phyloP scores from a whole-genome alignment of 176 grass and related monocot species.

The Oryza officinalis region DNA sequence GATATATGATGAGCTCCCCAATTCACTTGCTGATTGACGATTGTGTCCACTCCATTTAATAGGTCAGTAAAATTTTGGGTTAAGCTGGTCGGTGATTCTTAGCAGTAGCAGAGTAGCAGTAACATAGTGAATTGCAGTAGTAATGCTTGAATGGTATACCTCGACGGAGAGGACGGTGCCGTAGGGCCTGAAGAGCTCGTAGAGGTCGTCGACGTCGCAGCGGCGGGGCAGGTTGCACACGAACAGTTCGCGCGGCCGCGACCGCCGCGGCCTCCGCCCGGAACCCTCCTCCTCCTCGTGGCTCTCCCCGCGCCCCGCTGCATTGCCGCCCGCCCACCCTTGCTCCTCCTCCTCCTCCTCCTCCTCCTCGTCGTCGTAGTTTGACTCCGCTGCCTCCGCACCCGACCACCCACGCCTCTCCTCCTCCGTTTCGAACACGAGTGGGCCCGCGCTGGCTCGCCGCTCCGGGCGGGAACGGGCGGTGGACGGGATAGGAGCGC shows the following conservation, averaged over 20 bases:
- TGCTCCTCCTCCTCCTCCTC: slow-evolving; percentile 47
- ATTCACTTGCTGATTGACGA: background rate
- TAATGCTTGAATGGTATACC: slow-evolving; percentile 6
- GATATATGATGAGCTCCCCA: background rate
- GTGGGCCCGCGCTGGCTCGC: slow-evolving; percentile 24
- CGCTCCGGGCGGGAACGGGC: background rate
- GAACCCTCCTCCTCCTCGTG: slow-evolving; percentile 8
- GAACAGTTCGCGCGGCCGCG: slow-evolving; percentile 63
- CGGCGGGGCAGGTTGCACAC: slow-evolving; percentile 74
- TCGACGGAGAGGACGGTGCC: slow-evolving; percentile 72
- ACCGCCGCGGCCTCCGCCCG: slow-evolving; percentile 13
- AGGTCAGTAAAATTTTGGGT: background rate
- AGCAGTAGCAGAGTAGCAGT: background rate
- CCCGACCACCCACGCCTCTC: background rate
- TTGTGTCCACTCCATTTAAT: background rate
- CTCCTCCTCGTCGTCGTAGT: background rate
- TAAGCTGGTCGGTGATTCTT: background rate
- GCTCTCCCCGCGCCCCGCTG: slow-evolving; percentile 38
- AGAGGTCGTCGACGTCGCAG: slow-evolving; percentile 47
- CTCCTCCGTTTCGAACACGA: slow-evolving; percentile 27
- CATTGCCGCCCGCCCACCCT: slow-evolving; percentile 41
- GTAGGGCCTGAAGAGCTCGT: slow-evolving; percentile 60
- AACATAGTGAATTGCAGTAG: background rate
- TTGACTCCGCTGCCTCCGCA: background rate
- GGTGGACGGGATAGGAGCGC: background rate